Base-by-base conservation (phyloP, 2,329 filamentous ascomycete species). In the Tolypocladium guangdongense region DNA sequence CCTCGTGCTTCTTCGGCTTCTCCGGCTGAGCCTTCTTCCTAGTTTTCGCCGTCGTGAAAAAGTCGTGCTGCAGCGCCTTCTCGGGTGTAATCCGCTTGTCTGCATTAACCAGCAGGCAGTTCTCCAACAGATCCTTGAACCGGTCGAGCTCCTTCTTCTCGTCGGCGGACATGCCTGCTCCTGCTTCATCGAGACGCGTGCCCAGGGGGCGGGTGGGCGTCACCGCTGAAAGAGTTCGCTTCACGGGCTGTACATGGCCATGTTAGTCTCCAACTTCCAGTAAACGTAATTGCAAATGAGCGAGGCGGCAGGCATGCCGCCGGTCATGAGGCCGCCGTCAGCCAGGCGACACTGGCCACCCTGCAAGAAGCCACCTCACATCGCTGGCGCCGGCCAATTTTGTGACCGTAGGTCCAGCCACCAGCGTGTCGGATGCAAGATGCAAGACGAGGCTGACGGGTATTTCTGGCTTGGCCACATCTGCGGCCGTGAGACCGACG, bases 1-100 rank as follows among this genome's bases (percentile, higher is more conserved):
- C 49, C 2, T 39, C 49, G 24, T n/a, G 12, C 24, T 30, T 14
- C 20, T 20, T 33, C 39, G 30, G 14, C 22, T 46, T 45, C 39
- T 46, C 43, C 27, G 43, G 43, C 16, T 6, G 43, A 32, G 43
- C 27, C 43, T 46, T 46, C 10, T 46, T 38, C 45, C 16, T 49
- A 20, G 51, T 20, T 22, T 36, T 39, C 3, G 38, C 36, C 46
- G 77, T 72, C 30, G 72, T 74, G 62, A 97, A 90, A 70, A 97
- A 97, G 1, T 88, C 88, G 74, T 97, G 92, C 64, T 84, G 86
- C 62, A 97, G 74, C 49, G 93, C 93, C 64, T 97, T 91, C 16
- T 80, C 76, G 0, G 93, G 88, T 48, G 88, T 92, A 63, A 93
- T 88, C 57, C 93, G 82, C 76, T 95, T 95, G 67, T 96, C 91